phyloP scores from a whole-genome alignment of 306 rosid genomes.

The Quercus parvula region DNA sequence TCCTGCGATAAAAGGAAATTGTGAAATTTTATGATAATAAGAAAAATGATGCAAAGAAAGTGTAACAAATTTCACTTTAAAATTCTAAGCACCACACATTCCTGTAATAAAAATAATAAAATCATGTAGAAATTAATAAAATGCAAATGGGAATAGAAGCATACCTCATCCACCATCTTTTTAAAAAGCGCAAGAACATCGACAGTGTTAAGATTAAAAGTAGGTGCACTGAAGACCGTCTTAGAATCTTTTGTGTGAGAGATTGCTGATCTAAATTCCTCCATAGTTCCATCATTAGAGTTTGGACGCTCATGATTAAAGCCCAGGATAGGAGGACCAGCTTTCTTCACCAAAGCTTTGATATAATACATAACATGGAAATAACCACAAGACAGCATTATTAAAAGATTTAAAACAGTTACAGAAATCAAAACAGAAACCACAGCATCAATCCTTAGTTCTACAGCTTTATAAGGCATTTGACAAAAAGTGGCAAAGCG shows the following conservation, averaged over 20 bases:
- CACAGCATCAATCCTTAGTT: background rate
- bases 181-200: slow-evolving; percentile 61
- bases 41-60: slow-evolving; percentile 23
- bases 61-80: slow-evolving; percentile 5
- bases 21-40: slow-evolving; percentile 10
- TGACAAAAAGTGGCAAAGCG: background rate
- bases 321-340: slow-evolving; percentile 28
- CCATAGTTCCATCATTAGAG: slow-evolving; percentile 40
- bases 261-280: slow-evolving; percentile 54
- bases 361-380: slow-evolving; percentile 7
- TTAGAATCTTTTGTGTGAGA: slow-evolving; percentile 50
- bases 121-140: slow-evolving; percentile 5
- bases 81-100: background rate
- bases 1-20: slow-evolving; percentile 54
- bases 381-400: background rate
- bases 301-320: slow-evolving; percentile 61
- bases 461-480: background rate
- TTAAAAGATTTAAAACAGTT: background rate
- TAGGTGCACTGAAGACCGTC: slow-evolving; percentile 23
- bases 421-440: background rate
- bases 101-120: slow-evolving; percentile 10
- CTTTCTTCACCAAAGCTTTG: slow-evolving; percentile 75
- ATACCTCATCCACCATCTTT: slow-evolving; percentile 73
- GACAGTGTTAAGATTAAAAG: slow-evolving; percentile 50
- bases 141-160: slow-evolving; percentile 8